A percentile compares a stretch with the other conserved stretches of the same genome.
phyloP scores from a whole-genome alignment of 345 rosid species.

The Conringia planisiliqua region DNA sequence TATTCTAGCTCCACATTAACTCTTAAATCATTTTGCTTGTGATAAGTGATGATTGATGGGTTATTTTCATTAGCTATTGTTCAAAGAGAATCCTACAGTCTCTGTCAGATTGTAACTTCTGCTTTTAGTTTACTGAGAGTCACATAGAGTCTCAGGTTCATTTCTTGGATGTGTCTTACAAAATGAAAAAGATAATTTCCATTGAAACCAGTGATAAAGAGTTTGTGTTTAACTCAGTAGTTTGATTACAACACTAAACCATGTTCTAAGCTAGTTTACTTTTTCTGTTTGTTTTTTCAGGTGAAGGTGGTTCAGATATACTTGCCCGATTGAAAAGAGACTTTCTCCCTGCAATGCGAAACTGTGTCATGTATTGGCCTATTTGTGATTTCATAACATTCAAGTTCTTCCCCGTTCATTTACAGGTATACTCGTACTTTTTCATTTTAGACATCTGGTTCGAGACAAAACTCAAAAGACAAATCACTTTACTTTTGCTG shows the following conservation, averaged over 20 bases:
- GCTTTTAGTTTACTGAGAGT: background rate
- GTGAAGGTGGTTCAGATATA: conserved; percentile 60
- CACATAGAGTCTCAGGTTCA: background rate
- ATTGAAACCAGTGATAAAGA: background rate
- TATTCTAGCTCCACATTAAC: background rate
- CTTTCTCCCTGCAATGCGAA: conserved; percentile 62
- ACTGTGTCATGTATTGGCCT: conserved; percentile 88
- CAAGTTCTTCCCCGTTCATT: conserved; percentile 71
- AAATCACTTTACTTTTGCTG: background rate
- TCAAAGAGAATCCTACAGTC: background rate
- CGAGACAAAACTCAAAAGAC: background rate
- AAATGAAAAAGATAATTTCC: background rate
- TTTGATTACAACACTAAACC: background rate
- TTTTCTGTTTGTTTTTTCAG: conserved; percentile 36
- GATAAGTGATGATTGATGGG: background rate
- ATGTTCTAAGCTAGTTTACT: background rate
- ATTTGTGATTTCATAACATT: conserved; percentile 84
- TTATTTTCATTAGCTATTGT: background rate
- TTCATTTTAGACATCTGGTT: background rate
- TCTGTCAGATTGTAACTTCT: background rate
- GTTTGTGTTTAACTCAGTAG: background rate
- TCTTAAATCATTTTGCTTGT: background rate
- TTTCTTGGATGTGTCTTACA: background rate
- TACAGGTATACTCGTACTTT: conserved; percentile 51
- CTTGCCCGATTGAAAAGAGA: conserved; percentile 73